These are phyloP conservation scores for Musa itinerans DNA, from an alignment of 176 grass and related monocot species.

Conservation along the genomic window DNA sequence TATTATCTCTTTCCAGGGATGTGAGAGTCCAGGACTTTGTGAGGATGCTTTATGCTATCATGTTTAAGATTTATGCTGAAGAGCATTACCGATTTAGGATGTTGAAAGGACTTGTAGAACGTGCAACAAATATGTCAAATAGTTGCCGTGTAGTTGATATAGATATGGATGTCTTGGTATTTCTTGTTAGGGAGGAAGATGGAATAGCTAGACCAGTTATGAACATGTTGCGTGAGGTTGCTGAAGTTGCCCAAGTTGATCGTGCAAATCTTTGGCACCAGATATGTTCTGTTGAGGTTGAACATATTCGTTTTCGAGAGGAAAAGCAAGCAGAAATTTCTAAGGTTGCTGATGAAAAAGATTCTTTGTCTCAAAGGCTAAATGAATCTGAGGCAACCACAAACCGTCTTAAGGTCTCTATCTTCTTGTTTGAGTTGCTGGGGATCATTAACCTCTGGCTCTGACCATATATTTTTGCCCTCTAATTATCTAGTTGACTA, in stretches of 20 bases:
- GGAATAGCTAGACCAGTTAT: slow-evolving; percentile 61
- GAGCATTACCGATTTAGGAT: slow-evolving; percentile 83
- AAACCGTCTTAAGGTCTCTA: slow-evolving; percentile 50
- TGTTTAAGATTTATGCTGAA: slow-evolving; percentile 81
- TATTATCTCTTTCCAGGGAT: slow-evolving; percentile 65
- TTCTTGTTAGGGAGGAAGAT: slow-evolving; percentile 79
- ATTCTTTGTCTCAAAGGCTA: slow-evolving; percentile 33
- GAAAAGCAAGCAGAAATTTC: slow-evolving; percentile 65
- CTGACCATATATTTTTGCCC: slow-evolving; percentile 20
- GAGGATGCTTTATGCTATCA: slow-evolving; percentile 72
- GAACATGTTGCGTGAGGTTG: slow-evolving; percentile 74
- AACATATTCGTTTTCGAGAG: slow-evolving; percentile 65
- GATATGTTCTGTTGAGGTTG: slow-evolving; percentile 71
- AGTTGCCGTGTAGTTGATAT: slow-evolving; percentile 63
- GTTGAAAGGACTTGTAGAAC: slow-evolving; percentile 79
- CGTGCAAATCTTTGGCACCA: slow-evolving; percentile 88
- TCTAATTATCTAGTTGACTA: slow-evolving; percentile 22
- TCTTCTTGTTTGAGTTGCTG: slow-evolving; percentile 9
- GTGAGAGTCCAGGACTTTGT: slow-evolving; percentile 64
- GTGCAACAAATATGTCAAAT: slow-evolving; percentile 72
- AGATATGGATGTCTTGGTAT: slow-evolving; percentile 90
- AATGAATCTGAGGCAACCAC: slow-evolving; percentile 47
- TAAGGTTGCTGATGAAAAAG: slow-evolving; percentile 54
- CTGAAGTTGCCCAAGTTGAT: slow-evolving; percentile 69
- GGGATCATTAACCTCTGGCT: slow-evolving; percentile 3